Conservation (phyloP, 495 filamentous ascomycete genomes). For the Hypoxylon lienhwacheense region DNA sequence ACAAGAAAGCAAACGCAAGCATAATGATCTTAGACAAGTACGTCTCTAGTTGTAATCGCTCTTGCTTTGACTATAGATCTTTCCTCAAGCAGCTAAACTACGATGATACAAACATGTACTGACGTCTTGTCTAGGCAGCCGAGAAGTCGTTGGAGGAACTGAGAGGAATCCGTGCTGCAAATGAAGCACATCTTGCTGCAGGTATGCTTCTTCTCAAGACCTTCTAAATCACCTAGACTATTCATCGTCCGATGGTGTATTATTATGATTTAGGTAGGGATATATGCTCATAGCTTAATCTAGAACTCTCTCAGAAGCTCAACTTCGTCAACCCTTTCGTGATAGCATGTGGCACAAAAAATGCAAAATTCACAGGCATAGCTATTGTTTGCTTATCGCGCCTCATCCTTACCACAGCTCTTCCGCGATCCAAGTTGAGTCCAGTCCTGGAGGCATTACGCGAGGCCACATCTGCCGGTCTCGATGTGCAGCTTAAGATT, state of each 20-base stretch:
- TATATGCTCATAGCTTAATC: conserved; percentile 32
- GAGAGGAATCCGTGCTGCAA: conserved; percentile 72
- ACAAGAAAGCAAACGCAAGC: conserved; percentile 93
- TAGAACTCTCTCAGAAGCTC: conserved; percentile 80
- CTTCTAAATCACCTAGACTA: too few species aligned
- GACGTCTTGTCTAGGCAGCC: conserved; percentile 65
- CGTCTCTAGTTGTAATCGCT: conserved; percentile 36
- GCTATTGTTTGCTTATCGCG: conserved; percentile 86
- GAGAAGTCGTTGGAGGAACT: conserved; percentile 92
- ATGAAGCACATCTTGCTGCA: conserved; percentile 79
- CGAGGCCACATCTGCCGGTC: conserved; percentile 71
- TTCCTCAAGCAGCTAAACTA: background rate
- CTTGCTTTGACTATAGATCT: background rate
- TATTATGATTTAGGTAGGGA: background rate
- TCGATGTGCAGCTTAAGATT: conserved; percentile 95
- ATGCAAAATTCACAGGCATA: conserved; percentile 84
- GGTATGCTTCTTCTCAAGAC: conserved; percentile 60
- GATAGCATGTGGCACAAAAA: conserved; percentile 84
- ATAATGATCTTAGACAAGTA: conserved; percentile 84
- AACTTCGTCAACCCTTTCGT: conserved; percentile 90
- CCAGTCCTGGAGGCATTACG: conserved; percentile 85
- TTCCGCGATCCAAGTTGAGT: conserved; percentile 71
- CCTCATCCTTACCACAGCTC: conserved; percentile 74
- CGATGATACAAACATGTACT: conserved; percentile 26
- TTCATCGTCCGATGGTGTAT: background rate